Evolutionary conservation across 2,329 filamentous ascomycete genomes (phyloP).

Genomic region (Trichophyton rubrum): DNA sequence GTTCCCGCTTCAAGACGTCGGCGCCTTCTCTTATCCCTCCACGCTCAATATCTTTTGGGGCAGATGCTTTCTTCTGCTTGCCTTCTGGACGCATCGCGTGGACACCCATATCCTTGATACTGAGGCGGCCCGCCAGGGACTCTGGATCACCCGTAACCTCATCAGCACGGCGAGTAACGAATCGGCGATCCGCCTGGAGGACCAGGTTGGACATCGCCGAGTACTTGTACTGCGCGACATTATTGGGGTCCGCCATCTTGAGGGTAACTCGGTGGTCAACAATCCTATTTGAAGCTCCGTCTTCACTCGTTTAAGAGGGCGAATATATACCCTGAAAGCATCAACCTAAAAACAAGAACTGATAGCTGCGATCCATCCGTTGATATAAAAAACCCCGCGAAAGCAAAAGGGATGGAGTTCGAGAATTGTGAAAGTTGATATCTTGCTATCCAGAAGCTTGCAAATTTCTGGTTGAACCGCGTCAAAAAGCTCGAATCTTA

Average conservation of each 20-base stretch:
- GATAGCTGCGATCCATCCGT: background rate
- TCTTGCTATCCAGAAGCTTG: background rate
- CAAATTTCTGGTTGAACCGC: background rate
- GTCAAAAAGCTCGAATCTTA: background rate
- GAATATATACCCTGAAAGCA: background rate
- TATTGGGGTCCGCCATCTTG: constrained; percentile 56
- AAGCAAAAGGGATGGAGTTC: background rate
- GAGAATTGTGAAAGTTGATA: background rate
- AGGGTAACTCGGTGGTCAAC: background rate
- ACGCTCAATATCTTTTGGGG: constrained; percentile 57
- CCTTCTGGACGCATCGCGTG: constrained; percentile 66
- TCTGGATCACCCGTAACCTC: constrained; percentile 95
- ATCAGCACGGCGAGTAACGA: constrained; percentile 81
- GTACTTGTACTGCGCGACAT: constrained; percentile 98
- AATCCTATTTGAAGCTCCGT: background rate
- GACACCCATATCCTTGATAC: constrained; percentile 87
- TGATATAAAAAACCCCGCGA: background rate
- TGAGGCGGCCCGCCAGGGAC: constrained; percentile 86
- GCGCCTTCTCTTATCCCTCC: constrained; percentile 67
- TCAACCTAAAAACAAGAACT: background rate
- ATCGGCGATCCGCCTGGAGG: constrained; percentile 96
- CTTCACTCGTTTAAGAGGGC: background rate
- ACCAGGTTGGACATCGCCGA: constrained; percentile 99
- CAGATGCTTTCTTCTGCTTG: constrained; percentile 62
- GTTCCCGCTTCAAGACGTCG: constrained; percentile 70